Percentiles rank a stretch among this genome's conserved stretches.
Evolutionary conservation across 768 basidiomycete species (phyloP).

Genomic region (Aureoboletus auriporus): DNA sequence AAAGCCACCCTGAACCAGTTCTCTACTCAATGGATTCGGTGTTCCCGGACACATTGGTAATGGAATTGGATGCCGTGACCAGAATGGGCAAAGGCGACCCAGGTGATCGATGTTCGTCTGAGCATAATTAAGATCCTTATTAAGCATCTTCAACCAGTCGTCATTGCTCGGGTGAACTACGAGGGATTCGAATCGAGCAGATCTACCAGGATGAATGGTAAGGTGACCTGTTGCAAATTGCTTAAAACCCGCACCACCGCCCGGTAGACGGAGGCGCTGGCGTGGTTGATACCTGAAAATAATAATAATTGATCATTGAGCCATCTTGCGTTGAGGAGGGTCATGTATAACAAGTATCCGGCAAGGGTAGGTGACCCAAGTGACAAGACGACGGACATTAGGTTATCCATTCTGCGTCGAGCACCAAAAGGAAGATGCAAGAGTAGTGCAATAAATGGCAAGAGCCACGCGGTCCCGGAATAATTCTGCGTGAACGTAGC

Average conservation of each 20-base stretch:
- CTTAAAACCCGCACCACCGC: slow-evolving; percentile 33
- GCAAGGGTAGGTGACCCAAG: slow-evolving; percentile 45
- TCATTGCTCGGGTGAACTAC: slow-evolving; percentile 41
- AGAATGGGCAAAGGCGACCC: slow-evolving; percentile 43
- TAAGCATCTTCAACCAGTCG: slow-evolving; percentile 38
- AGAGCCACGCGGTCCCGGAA: slow-evolving; percentile 34
- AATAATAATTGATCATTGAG: slow-evolving; percentile 26
- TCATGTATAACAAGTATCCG: slow-evolving; percentile 42
- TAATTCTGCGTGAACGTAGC: slow-evolving; percentile 32
- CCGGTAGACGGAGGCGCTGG: background rate
- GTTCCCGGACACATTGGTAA: slow-evolving; percentile 13
- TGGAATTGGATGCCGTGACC: slow-evolving; percentile 13
- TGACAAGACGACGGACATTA: slow-evolving; percentile 39
- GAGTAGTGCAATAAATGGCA: slow-evolving; percentile 46
- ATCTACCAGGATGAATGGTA: slow-evolving; percentile 27
- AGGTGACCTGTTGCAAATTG: slow-evolving; percentile 40
- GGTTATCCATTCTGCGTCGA: slow-evolving; percentile 37
- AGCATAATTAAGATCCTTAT: slow-evolving; percentile 32
- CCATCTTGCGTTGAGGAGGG: slow-evolving; percentile 42
- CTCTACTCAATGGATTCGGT: slow-evolving; percentile 34
- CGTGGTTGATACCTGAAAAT: slow-evolving; percentile 30
- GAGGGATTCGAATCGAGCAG: slow-evolving; percentile 35
- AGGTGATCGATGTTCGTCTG: slow-evolving; percentile 31
- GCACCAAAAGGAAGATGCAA: slow-evolving; percentile 48
- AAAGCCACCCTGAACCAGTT: slow-evolving; percentile 41